Evolutionary conservation across 176 grass and related monocot genomes (phyloP).

Genomic region (Ensete glaucum): DNA sequence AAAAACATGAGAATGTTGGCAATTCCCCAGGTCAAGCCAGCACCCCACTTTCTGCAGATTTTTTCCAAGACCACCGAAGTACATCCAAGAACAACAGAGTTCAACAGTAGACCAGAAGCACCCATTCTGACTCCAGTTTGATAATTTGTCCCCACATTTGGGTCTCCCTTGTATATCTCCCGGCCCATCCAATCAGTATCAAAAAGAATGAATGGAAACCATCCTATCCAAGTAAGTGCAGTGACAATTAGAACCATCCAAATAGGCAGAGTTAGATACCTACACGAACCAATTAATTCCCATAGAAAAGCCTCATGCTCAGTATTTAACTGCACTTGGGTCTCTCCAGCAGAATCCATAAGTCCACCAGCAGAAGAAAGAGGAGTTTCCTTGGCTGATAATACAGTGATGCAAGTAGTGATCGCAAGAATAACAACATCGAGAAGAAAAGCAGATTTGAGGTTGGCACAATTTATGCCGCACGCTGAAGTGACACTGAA

Average conservation of each 20-base stretch:
- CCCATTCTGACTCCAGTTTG: constrained; percentile 88
- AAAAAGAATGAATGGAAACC: constrained; percentile 95
- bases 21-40: constrained; percentile 90
- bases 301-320: constrained; percentile 80
- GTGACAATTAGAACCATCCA: constrained; percentile 93
- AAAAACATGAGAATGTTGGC: constrained; percentile 89
- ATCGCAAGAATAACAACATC: constrained; percentile 52
- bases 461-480: constrained; percentile 64
- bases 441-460: constrained; percentile 86
- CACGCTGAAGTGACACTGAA: constrained; percentile 74
- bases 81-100: constrained; percentile 77
- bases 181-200: constrained; percentile 98
- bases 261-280: constrained; percentile 70
- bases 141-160: constrained; percentile 37
- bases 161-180: constrained; percentile 76
- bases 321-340: constrained; percentile 14
- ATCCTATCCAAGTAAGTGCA: constrained; percentile 85
- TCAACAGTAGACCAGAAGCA: constrained; percentile 73
- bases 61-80: constrained; percentile 73
- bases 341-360: constrained; percentile 14
- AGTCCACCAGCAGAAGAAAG: constrained; percentile 16
- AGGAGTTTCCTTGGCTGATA: constrained; percentile 45
- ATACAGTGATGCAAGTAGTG: constrained; percentile 61
- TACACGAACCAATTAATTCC: constrained; percentile 79
- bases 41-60: constrained; percentile 81